Base-by-base conservation (phyloP, 768 basidiomycete species). In the Boletus edulis region DNA sequence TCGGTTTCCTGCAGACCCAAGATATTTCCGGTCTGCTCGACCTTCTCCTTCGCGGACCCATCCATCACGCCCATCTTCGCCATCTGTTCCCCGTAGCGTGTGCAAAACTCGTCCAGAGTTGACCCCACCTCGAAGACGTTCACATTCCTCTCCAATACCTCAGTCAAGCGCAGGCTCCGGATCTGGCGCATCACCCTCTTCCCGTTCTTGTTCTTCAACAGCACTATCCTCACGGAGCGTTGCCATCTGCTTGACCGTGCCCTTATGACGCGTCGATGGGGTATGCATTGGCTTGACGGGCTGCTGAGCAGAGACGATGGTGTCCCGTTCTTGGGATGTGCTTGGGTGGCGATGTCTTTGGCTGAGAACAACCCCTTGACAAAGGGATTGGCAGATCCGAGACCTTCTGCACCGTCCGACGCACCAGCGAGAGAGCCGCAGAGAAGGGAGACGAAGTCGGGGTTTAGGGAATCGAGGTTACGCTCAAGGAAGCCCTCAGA, bases 231-330 rank as follows among this genome's bases (percentile, higher is more conserved):
- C 65, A 3, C 67, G 78, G 67, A 83, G 75, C 0, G 56, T 54
- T 3, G 65, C 59, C 63, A 72, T 67, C 20, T 87, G 81, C 63
- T 83, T 84, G 56, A 90, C 70, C 0, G 87, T 84, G 20, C 80
- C 81, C 72, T 93, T 94, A 54, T 93, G 81, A 45, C 92, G 79
- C 0, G 88, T 96, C 0, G 93, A 96, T 0, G 95, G 95, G 0
- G 90, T 85, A 10, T 95, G 85, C 86, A 97, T 92, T 0, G 96
- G 96, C 71, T 95, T 94, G 59, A 94, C 86, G 35, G 86, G 85
- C 68, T 97, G 94, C 67, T 94, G 93, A 0, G 94, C 94, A 6
- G 94, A 83, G 15, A 98, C 95, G 57, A 98, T 95, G 0, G 95
- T 97, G 48, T 96, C 94, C 64, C 94, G 63, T 95, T 88, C 58